Percentiles rank a stretch among this genome's conserved stretches.
phyloP scores from a whole-genome alignment of 176 grass and related monocot genomes.

The Musa itinerans region DNA sequence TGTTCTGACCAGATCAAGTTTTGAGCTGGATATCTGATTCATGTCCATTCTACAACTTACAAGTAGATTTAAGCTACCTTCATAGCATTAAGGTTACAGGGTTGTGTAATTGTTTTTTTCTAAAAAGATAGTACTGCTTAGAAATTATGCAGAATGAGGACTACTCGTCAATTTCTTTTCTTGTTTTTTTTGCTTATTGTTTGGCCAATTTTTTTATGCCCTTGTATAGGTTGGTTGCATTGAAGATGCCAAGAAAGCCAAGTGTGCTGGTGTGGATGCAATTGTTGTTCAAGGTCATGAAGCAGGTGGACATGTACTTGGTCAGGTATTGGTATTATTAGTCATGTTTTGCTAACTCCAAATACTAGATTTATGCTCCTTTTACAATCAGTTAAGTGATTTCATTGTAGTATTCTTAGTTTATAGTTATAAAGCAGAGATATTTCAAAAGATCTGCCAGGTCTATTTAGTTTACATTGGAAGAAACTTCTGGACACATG shows the following conservation, averaged over 20 bases:
- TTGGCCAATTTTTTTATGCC: background rate
- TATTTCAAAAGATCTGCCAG: background rate
- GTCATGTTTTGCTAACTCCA: background rate
- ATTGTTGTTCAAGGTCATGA: conserved; percentile 86
- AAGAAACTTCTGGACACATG: too few relatives aligned
- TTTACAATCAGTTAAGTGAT: background rate
- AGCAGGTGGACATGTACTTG: conserved; percentile 88
- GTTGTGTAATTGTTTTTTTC: too few relatives aligned
- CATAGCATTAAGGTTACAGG: too few relatives aligned
- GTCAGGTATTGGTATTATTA: conserved; percentile 36
- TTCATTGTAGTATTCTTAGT: background rate
- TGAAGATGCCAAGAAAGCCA: conserved; percentile 72
- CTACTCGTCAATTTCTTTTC: background rate
- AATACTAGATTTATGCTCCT: background rate
- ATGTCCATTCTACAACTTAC: too few relatives aligned
- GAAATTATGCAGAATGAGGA: background rate
- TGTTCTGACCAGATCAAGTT: too few relatives aligned
- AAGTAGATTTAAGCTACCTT: too few relatives aligned
- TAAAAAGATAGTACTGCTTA: too few relatives aligned
- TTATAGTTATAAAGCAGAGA: background rate
- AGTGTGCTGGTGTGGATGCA: conserved; percentile 79
- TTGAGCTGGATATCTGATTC: too few relatives aligned
- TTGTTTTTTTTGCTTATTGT: background rate
- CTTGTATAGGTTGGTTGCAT: conserved; percentile 49
- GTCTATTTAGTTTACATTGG: too few relatives aligned